Evolutionary conservation across 2,329 filamentous ascomycete genomes (phyloP), one percentile per base, ranked within the genome.

Genomic region (Berkeleyomyces rouxiae): DNA sequence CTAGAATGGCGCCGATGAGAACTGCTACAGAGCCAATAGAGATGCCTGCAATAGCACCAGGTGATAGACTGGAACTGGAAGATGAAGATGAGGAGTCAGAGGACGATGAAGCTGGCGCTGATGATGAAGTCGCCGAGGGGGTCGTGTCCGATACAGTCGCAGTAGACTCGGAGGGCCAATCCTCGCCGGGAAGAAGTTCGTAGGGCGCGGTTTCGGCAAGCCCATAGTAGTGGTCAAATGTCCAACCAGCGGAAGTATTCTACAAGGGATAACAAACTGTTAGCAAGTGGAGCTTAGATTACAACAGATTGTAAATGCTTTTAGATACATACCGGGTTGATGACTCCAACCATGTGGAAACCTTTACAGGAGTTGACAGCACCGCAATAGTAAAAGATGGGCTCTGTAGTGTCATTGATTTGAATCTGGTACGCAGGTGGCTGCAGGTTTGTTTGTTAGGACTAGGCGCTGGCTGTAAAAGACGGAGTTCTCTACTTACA

Each of bases 281-380:
- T 47, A 69, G 67, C 49, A 47, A 16, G 13, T 1, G 0, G 10
- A 7, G 13, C 51, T 13, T 31, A 31, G n/a, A 13, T 37, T 7
- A 39, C 11, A 5, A 39, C 51, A 13, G 6, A 2, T 6, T 11
- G 36, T 58, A 23, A 23, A 23, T 23, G 23, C 23, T 4, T 36
- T 23, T 63, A 53, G 36, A n/a, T 7, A 59, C 76, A 65, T 74
- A 84, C 81, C 5, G 84, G 80, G 68, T 91, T 92, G 67, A 92
- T 85, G 1, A 82, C 85, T 2, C 87, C 87, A 13, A 92, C 79
- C 87, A 92, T 92, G 31, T 81, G 78, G 51, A 85, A 78, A 2
- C 74, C 71, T 2, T 77, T 76, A 68, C 88, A 92, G 1, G 85
- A 87, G 0, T 76, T 78, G 0, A 82, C 78, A 0, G 85, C 85